Evolutionary conservation across 306 rosid genomes (phyloP), one percentile per base, ranked within the genome.

Genomic region (Lagenaria siceraria): DNA sequence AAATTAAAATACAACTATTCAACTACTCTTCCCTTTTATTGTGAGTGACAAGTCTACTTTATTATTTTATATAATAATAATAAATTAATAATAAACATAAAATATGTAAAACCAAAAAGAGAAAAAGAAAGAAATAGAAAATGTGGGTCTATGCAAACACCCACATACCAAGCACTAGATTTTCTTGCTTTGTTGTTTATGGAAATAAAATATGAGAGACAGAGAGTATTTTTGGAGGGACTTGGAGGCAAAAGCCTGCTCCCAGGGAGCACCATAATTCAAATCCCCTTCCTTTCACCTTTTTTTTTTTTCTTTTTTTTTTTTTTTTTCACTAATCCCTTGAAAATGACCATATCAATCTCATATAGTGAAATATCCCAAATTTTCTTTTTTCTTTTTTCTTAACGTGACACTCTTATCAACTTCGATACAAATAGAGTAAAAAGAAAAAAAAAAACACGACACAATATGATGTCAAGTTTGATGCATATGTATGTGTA

Each of bases 131-230:
- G 11, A 27, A 61, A 61, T 15, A 7, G 21, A 64, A 64, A 35
- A 64, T 8, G 72, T 64, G 72, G 72, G 72, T 64, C 72, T 36
- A 15, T 7, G 49, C 27, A 64, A 25, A 35, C 72, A 64, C 72
- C 72, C 72, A 64, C 72, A 64, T 64, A 64, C 4, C 4, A 35
- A 64, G 72, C 72, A 64, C 72, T 64, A 64, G 72, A 64, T 64
- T 64, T 64, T 64, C 27, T 8, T 64, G 72, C 27, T 36, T 64
- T 64, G 72, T 64, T 64, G 72, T 64, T 64, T 64, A 36, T 64
- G 72, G 72, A 64, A 64, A 64, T 35, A 64, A 64, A 64, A 64
- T 9, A 64, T 36, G 72, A 19, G 49, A 35, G 49, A 36, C 72
- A 35, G 72, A 18, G 72, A 10, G 72, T 64, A 64, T 64, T 64